Base-by-base conservation (phyloP, 768 basidiomycete species). In the Collybia sordida region DNA sequence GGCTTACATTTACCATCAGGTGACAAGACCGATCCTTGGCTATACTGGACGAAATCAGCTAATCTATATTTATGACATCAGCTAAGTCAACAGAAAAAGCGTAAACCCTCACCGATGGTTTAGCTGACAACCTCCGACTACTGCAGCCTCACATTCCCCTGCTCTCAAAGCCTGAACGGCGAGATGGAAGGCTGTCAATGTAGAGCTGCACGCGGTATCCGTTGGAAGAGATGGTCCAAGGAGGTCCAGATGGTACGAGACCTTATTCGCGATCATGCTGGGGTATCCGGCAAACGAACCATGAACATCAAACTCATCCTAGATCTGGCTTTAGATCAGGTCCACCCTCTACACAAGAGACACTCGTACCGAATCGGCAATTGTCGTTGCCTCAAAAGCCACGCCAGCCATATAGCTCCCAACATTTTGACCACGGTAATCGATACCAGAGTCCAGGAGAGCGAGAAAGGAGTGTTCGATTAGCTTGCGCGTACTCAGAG, bases 131-230 rank as follows among this genome's bases (percentile, higher is more conserved):
- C 75, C 72, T 7, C 68, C 74, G 23, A 81, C 70, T 6, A 82
- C 64, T 0, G 79, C 79, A 3, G 74, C 69, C 22, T 77, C 71
- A 25, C 78, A 70, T 36, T 80, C 79, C 1, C 76, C 77, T 25
- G 58, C 61, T 18, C 61, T 61, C 4, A 81, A 62, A 0, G 75
- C 70, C 24, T 73, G 71, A 1, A 79, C 64, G 2, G 74, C 79
- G 15, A 81, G 67, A 59, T 81, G 79, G 40, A 76, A 63, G 2
- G 75, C 75, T 4, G 66, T 71, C n/a, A 74, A 59, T 14, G 67
- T 69, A 17, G 77, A 79, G 28, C 75, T 79, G 53, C 80, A 81
- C 1, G 77, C 77, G 0, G 75, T 79, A 51, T 81, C 79, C 0
- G 72, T 55, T 4, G 78, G 73, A 27, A 80, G 51, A 3, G 80